phyloP scores from a whole-genome alignment of 768 basidiomycete genomes.

The Mycena vitilis region DNA sequence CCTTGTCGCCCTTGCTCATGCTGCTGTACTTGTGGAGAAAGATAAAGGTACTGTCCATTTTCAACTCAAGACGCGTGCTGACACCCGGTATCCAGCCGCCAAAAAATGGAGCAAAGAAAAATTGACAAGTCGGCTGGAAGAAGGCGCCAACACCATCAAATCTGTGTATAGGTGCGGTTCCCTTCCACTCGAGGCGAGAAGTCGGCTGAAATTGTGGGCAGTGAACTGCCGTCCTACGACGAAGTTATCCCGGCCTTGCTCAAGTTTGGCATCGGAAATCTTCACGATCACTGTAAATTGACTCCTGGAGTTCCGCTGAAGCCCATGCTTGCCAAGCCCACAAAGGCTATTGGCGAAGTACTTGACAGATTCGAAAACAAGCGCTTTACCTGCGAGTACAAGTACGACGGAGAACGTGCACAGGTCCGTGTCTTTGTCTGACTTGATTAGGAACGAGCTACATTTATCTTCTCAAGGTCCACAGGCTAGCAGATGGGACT shows the following conservation, averaged over 20 bases:
- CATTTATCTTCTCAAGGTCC: conserved; percentile 65
- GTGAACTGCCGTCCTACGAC: conserved; percentile 95
- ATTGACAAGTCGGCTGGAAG: conserved; percentile 77
- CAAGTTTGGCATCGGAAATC: conserved; percentile 75
- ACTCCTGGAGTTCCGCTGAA: conserved; percentile 97
- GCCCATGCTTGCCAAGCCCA: conserved; percentile 99
- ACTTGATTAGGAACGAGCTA: background rate
- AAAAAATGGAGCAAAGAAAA: conserved; percentile 84
- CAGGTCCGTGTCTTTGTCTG: conserved; percentile 61
- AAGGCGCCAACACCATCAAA: conserved; percentile 83
- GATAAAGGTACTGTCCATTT: conserved; percentile 58
- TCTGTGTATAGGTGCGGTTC: conserved; percentile 86
- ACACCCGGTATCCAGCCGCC: conserved; percentile 55
- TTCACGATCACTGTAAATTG: conserved; percentile 85
- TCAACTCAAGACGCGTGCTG: conserved; percentile 6
- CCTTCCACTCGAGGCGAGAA: background rate
- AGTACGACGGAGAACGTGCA: conserved; percentile 98
- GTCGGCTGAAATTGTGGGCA: conserved; percentile 44
- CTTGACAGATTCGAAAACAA: conserved; percentile 96
- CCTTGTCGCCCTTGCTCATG: conserved; percentile 94
- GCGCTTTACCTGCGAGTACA: conserved; percentile 98
- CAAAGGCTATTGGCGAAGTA: conserved; percentile 98
- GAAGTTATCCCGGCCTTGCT: conserved; percentile 91
- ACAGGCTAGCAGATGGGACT: conserved; percentile 82
- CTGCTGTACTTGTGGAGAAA: conserved; percentile 84